These are phyloP conservation scores for Pythium guiyangense DNA, from an alignment of 352 stramenopile genomes.

Conservation along the genomic window DNA sequence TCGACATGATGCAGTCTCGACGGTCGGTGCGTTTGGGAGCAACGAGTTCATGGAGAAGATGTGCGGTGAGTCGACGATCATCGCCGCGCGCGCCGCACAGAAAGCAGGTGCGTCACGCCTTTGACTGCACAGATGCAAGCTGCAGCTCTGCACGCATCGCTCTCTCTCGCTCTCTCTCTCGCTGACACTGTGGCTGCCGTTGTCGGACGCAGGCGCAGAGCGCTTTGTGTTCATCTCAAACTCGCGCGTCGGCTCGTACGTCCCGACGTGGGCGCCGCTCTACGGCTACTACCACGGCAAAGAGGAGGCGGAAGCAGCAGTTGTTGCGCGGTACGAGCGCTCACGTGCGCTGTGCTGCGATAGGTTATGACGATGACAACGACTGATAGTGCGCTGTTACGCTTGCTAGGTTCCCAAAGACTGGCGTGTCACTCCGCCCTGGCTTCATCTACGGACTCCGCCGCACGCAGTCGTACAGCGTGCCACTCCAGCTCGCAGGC, in stretches of 20 bases:
- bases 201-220: slow-evolving; percentile 29
- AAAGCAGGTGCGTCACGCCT: slow-evolving; percentile 30
- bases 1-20: slow-evolving; percentile 49
- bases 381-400: no score
- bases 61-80: slow-evolving; percentile 85
- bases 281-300: slow-evolving; percentile 91
- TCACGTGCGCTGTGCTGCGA: neutral
- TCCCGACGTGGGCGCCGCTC: slow-evolving; percentile 70
- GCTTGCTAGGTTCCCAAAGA: slow-evolving; percentile 49
- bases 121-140: no score
- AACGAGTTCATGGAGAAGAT: slow-evolving; percentile 89
- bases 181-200: neutral
- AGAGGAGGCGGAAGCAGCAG: slow-evolving; percentile 71
- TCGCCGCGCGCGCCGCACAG: slow-evolving; percentile 67
- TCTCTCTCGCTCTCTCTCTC: neutral
- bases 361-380: no score
- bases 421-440: slow-evolving; percentile 77
- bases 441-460: slow-evolving; percentile 89
- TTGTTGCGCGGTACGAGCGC: slow-evolving; percentile 42
- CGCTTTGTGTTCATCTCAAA: slow-evolving; percentile 91
- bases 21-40: slow-evolving; percentile 82
- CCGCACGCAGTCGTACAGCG: slow-evolving; percentile 52
- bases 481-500: slow-evolving; percentile 76
- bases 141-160: neutral
- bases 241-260: slow-evolving; percentile 78